A percentile compares a stretch with the other conserved stretches of the same genome.
phyloP scores from a whole-genome alignment of 2,329 filamentous ascomycete genomes.

The Diplodia scrobiculata region DNA sequence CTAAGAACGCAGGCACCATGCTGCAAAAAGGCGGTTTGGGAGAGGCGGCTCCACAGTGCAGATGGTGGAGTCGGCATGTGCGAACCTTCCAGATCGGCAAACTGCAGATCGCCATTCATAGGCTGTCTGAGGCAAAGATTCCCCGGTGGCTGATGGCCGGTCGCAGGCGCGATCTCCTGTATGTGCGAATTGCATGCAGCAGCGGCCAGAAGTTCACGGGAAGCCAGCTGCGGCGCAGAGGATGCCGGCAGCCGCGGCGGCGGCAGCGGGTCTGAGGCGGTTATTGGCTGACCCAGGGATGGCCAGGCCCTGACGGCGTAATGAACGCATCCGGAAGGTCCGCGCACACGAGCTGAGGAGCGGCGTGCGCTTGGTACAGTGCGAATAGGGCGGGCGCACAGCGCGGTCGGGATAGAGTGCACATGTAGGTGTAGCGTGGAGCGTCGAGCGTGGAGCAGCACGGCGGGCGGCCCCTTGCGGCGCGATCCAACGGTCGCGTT shows the following conservation, averaged over 20 bases:
- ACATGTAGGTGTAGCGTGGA: conserved; percentile 15
- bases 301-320: conserved; percentile 11
- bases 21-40: conserved; percentile 8
- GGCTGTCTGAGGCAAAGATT: neutral
- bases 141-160: neutral
- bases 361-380: conserved; percentile 10
- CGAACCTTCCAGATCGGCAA: conserved; percentile 25
- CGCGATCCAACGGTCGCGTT: conserved; percentile 1
- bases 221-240: neutral
- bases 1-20: neutral
- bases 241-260: conserved; percentile 14
- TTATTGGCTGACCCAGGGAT: neutral
- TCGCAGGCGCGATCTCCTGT: conserved; percentile 11
- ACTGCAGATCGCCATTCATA: conserved; percentile 18
- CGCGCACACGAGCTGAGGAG: conserved; percentile 17
- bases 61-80: conserved; percentile 1
- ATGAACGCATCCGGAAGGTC: conserved; percentile 21
- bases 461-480: conserved; percentile 18
- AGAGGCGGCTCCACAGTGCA: conserved; percentile 6
- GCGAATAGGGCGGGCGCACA: neutral
- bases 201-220: neutral
- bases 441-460: conserved; percentile 6
- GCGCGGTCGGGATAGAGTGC: conserved; percentile 25
- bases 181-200: conserved; percentile 20
- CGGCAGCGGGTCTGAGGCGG: neutral